Conservation (phyloP, 73 alveolate species). For the Paramecium tetraurelia region DNA sequence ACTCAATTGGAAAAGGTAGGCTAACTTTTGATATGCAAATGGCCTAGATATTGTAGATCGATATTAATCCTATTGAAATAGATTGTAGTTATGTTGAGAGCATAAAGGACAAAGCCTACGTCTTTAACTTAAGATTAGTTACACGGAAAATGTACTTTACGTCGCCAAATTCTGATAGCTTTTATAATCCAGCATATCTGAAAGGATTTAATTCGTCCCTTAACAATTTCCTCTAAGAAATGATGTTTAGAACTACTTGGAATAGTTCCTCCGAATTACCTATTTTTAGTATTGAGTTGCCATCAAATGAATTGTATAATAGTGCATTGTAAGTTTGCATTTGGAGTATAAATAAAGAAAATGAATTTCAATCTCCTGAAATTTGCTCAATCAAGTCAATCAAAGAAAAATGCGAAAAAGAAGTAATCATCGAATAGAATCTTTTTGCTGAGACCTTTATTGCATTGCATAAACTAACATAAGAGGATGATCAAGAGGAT, state of each 20-base stretch:
- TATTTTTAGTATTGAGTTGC: neutral
- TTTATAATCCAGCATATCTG: conserved; percentile 16
- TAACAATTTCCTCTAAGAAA: neutral
- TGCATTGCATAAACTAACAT: neutral
- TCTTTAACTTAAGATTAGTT: neutral
- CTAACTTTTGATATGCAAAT: neutral
- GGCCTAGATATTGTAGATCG: conserved; percentile 3
- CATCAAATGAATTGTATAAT: neutral
- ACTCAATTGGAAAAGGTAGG: conserved; percentile 13
- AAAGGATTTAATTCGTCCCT: neutral
- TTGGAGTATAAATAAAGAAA: neutral
- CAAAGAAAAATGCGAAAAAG: neutral
- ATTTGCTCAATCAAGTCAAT: neutral
- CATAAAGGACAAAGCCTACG: neutral
- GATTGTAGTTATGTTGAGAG: neutral
- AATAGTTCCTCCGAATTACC: neutral
- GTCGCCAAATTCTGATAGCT: neutral
- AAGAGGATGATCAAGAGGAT: neutral
- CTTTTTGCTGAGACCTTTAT: neutral
- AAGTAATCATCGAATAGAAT: neutral
- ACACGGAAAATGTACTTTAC: neutral
- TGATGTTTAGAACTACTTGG: neutral
- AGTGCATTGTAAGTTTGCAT: neutral
- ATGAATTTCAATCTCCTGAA: neutral
- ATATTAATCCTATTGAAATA: neutral